Percentiles rank a stretch among this genome's conserved stretches.
Conservation (phyloP, 257 asterid species). For the Solanum virginianum region DNA sequence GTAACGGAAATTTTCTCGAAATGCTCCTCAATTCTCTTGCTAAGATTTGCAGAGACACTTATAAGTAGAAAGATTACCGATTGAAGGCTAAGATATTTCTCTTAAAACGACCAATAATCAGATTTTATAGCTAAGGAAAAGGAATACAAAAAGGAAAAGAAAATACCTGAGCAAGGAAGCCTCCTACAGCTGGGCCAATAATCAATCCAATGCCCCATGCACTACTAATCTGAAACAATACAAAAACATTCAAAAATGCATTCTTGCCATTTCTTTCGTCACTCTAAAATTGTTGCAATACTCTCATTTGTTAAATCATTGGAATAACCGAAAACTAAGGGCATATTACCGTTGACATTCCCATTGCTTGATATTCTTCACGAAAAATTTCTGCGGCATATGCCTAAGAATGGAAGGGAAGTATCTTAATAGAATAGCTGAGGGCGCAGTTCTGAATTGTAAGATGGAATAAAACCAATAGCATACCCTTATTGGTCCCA, state of each 20-base stretch:
- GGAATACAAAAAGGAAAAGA: background rate
- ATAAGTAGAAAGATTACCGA: background rate
- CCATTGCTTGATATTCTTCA: slow-evolving; percentile 49
- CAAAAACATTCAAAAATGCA: background rate
- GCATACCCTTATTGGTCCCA: slow-evolving; percentile 69
- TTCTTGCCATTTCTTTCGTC: background rate
- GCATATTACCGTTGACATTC: slow-evolving; percentile 51
- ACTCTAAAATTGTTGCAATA: background rate
- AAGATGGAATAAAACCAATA: background rate
- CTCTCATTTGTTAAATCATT: background rate
- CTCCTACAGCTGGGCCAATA: slow-evolving; percentile 73
- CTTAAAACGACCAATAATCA: background rate
- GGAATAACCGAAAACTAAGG: background rate
- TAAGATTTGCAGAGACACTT: background rate
- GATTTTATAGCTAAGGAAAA: background rate
- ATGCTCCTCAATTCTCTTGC: background rate
- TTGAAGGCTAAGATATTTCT: background rate
- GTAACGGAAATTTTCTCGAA: background rate
- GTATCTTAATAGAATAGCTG: background rate
- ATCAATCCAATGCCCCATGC: slow-evolving; percentile 70
- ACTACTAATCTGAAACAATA: slow-evolving; percentile 40
- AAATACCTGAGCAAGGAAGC: slow-evolving; percentile 66
- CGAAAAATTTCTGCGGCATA: slow-evolving; percentile 63
- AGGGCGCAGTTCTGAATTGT: background rate
- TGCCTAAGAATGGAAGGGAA: slow-evolving; percentile 31